phyloP scores from a whole-genome alignment of 23 red algal genomes.

The Gracilaria gracilis region DNA sequence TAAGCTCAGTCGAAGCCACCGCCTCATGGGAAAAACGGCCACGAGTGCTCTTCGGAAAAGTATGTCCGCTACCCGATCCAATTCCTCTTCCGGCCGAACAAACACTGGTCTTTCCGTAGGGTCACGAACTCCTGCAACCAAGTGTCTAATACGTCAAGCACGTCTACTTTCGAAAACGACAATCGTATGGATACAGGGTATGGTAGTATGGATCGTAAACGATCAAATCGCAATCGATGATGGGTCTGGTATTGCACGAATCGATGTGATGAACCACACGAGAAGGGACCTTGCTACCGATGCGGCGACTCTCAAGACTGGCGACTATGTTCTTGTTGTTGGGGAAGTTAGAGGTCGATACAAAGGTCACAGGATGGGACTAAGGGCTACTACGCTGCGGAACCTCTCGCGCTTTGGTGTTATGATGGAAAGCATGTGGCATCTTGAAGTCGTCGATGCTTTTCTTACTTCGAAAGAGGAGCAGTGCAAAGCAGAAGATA shows the following conservation, averaged over 20 bases:
- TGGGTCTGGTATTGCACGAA: conserved; percentile 51
- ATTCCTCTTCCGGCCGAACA: not conserved
- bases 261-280: not conserved
- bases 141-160: conserved; percentile 24
- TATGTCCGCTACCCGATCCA: not conserved
- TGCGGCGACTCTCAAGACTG: not conserved
- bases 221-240: conserved; percentile 50
- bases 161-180: conserved; percentile 26
- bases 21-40: too few species aligned
- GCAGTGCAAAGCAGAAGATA: not conserved
- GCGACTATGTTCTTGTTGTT: conserved; percentile 53
- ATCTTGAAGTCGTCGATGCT: conserved; percentile 63
- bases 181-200: conserved; percentile 54
- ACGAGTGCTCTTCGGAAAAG: too few species aligned
- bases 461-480: not conserved
- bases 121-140: conserved; percentile 7
- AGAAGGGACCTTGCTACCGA: conserved; percentile 29
- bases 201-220: conserved; percentile 9
- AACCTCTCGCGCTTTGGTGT: conserved; percentile 2
- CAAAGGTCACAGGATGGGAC: conserved; percentile 27
- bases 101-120: not conserved
- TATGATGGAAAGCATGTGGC: conserved; percentile 59
- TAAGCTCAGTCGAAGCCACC: too few species aligned
- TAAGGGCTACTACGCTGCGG: conserved; percentile 41
- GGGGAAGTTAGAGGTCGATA: not conserved